These are phyloP conservation scores for Phytophthora boehmeriae DNA, from an alignment of 352 stramenopile genomes.

Conservation along the genomic window DNA sequence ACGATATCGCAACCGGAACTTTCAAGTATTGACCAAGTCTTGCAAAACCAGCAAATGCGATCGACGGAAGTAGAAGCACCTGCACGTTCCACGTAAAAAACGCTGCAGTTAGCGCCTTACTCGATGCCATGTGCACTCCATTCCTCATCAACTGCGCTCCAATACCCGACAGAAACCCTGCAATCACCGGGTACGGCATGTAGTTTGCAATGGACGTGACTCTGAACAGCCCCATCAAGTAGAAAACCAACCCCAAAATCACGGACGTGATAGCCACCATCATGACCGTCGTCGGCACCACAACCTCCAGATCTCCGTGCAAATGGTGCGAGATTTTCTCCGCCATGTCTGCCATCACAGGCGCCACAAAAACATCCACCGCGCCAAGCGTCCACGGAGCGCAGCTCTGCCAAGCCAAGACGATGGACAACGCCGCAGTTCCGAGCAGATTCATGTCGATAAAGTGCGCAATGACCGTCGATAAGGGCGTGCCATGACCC, in stretches of 20 bases:
- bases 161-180: constrained; percentile 81
- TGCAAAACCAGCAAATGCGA: constrained; percentile 63
- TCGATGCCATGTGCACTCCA: constrained; percentile 79
- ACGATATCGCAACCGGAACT: constrained; percentile 71
- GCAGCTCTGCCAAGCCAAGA: constrained; percentile 75
- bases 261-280: constrained; percentile 76
- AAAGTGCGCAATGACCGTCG: constrained; percentile 69
- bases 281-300: constrained; percentile 74
- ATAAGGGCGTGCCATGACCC: constrained; percentile 63
- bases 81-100: constrained; percentile 71
- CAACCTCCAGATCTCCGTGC: constrained; percentile 59
- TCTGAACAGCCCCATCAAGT: constrained; percentile 69
- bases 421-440: constrained; percentile 67
- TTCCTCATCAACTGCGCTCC: constrained; percentile 81
- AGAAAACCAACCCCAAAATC: constrained; percentile 66
- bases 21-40: constrained; percentile 64
- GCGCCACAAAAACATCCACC: constrained; percentile 83
- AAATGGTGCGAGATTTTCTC: constrained; percentile 66
- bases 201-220: constrained; percentile 86
- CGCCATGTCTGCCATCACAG: constrained; percentile 78
- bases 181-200: constrained; percentile 86
- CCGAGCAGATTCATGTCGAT: constrained; percentile 88
- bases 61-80: constrained; percentile 55
- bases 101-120: constrained; percentile 48
- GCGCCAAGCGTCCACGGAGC: constrained; percentile 78